Evolutionary conservation across 352 stramenopile genomes (phyloP), one percentile per base, ranked within the genome.

Genomic region (Poterioochromonas sp.): DNA sequence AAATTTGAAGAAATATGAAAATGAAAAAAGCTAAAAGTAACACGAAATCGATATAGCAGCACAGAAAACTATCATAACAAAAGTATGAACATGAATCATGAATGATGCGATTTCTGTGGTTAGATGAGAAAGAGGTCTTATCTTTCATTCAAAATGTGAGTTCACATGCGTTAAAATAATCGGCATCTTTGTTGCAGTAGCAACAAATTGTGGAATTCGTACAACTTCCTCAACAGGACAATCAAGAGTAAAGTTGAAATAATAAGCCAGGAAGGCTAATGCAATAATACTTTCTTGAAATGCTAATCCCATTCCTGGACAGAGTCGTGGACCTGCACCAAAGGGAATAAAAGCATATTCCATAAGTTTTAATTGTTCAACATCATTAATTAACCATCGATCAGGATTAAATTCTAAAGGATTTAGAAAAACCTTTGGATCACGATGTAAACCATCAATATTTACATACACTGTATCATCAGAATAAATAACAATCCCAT

Each of bases 281-380:
- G 63, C 63, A n/a, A 73, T 51, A 5, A 29, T 51, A 29, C 8
- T 29, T 51, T 73, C 63, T 32, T 11, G 11, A 20, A 73, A 29
- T 29, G 63, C 63, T 5, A 73, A 29, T 8, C 29, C 29, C 41
- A 73, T 73, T 32, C 63, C 63, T 44, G 63, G 63, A 51, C 63
- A 73, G 11, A 73, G 11, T n/a, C 63, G 11, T 32, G 63, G 63
- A 29, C 63, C 63, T 5, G 18, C 11, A n/a, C 63, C 63, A 8
- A 73, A 73, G 29, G 58, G 12, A 35, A 68, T 22, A 68, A 41
- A 68, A 68, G 58, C 58, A 18, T 35, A 5, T 40, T 68, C 58
- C 58, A 68, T 68, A 18, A 18, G 5, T 68, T 5, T 40, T 18
- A 68, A 22, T 40, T 68, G 58, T 41, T 35, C 58, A 5, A 22